Percentiles rank a stretch among this genome's conserved stretches.
Conservation (phyloP, 148 eudicot species). For the Linanthus parryae region DNA sequence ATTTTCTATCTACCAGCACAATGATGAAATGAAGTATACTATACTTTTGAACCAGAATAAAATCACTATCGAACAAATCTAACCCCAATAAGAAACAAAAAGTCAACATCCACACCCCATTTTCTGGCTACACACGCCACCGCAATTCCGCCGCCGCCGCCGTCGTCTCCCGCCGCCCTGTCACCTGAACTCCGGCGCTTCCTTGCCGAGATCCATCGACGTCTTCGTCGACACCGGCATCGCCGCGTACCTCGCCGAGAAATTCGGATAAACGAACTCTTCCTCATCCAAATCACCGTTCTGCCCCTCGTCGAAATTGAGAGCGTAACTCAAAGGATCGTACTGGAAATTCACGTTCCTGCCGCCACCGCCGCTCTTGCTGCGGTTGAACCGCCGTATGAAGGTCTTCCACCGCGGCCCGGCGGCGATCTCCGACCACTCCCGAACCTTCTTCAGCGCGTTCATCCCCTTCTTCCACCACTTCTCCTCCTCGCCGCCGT, state of each 20-base stretch:
- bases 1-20: too few species aligned
- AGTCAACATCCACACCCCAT: too few species aligned
- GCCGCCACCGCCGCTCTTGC: constrained; percentile 4
- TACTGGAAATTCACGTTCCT: constrained; percentile 45
- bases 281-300: constrained; percentile 23
- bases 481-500: constrained; percentile 11
- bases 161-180: background rate
- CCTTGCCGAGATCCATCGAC: constrained; percentile 29
- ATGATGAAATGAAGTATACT: too few species aligned
- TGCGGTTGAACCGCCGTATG: constrained; percentile 50
- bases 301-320: constrained; percentile 35
- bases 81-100: too few species aligned
- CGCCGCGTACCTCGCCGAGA: constrained; percentile 38
- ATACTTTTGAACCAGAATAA: too few species aligned
- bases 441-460: constrained; percentile 46
- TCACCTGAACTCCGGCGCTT: constrained; percentile 21
- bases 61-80: too few species aligned
- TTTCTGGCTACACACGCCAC: background rate
- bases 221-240: constrained; percentile 17
- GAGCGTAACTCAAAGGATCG: constrained; percentile 56
- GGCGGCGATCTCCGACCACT: constrained; percentile 64
- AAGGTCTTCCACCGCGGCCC: constrained; percentile 73
- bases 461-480: constrained; percentile 44
- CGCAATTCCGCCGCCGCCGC: constrained; percentile 7
- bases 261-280: constrained; percentile 24